Conservation (phyloP, 148 eudicot genomes). For the Dianthus caryophyllus region DNA sequence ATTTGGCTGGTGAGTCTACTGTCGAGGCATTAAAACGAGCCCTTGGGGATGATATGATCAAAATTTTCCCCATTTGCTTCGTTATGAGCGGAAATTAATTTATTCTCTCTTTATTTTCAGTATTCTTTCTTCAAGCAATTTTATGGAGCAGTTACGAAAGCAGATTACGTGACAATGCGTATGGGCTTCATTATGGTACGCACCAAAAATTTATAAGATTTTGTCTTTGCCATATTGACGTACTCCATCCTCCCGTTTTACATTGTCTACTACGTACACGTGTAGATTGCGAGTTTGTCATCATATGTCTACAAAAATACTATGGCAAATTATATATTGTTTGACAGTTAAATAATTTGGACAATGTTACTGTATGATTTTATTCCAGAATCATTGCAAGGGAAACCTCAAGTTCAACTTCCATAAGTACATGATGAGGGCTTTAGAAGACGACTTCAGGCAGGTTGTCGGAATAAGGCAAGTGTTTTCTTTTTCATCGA, state of each 20-base stretch:
- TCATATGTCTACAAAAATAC: too few relatives aligned
- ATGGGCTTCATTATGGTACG: constrained; percentile 76
- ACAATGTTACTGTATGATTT: background rate
- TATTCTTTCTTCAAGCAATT: constrained; percentile 80
- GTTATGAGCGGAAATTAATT: background rate
- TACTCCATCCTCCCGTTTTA: background rate
- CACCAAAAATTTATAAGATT: background rate
- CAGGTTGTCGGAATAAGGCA: constrained; percentile 91
- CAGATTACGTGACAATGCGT: constrained; percentile 72
- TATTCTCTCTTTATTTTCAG: constrained; percentile 37
- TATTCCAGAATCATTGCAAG: constrained; percentile 69
- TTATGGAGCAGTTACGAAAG: constrained; percentile 76
- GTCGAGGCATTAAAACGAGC: background rate
- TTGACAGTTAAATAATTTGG: too few relatives aligned
- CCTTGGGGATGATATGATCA: background rate
- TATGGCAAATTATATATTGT: too few relatives aligned
- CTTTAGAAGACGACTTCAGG: constrained; percentile 89
- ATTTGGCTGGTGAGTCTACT: constrained; percentile 65
- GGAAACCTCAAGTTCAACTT: constrained; percentile 78
- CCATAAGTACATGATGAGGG: constrained; percentile 96
- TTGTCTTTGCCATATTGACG: constrained; percentile 3
- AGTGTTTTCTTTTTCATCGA: constrained; percentile 14
- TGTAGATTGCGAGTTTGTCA: too few relatives aligned
- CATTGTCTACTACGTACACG: too few relatives aligned
- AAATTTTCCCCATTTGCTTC: background rate